Conservation (phyloP, 1,284 basidiomycete genomes). For the Trichosporon asahii region DNA sequence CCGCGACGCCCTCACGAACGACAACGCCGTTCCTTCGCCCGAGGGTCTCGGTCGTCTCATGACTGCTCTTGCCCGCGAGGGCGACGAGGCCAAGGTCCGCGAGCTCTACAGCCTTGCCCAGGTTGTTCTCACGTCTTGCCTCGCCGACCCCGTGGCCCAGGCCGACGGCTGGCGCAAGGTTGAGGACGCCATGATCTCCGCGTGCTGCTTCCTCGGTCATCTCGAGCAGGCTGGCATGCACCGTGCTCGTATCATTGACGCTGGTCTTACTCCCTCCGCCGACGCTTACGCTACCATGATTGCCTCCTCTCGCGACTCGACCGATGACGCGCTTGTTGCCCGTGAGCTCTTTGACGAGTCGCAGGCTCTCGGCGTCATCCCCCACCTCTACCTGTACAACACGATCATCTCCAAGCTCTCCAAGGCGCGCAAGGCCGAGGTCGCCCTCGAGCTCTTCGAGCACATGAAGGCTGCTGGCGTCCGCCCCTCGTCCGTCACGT, state of each 20-base stretch:
- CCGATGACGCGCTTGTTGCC: conserved; percentile 85
- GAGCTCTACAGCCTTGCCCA: conserved; percentile 71
- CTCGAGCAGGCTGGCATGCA: conserved; percentile 76
- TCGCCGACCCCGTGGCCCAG: conserved; percentile 43
- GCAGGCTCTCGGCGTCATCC: conserved; percentile 64
- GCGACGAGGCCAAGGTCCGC: conserved; percentile 62
- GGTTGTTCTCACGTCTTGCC: conserved; percentile 55
- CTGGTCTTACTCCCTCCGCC: conserved; percentile 73
- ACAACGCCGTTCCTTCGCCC: conserved; percentile 31
- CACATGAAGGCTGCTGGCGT: conserved; percentile 64
- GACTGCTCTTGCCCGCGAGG: conserved; percentile 63
- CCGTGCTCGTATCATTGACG: conserved; percentile 70
- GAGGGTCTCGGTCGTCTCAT: conserved; percentile 63
- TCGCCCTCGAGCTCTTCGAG: conserved; percentile 78
- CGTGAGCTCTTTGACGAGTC: conserved; percentile 78
- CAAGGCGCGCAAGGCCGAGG: conserved; percentile 85
- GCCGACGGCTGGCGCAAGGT: conserved; percentile 66
- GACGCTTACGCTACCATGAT: conserved; percentile 91
- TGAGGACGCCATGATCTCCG: conserved; percentile 85
- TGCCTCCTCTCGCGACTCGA: conserved; percentile 80
- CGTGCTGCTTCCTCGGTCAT: conserved; percentile 73
- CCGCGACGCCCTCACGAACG: conserved; percentile 21
- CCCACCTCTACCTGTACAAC: conserved; percentile 87
- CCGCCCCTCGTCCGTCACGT: conserved; percentile 80
- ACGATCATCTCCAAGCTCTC: conserved; percentile 92